Evolutionary conservation across 2,329 filamentous ascomycete species (phyloP).

Genomic region (Fusarium sp.): DNA sequence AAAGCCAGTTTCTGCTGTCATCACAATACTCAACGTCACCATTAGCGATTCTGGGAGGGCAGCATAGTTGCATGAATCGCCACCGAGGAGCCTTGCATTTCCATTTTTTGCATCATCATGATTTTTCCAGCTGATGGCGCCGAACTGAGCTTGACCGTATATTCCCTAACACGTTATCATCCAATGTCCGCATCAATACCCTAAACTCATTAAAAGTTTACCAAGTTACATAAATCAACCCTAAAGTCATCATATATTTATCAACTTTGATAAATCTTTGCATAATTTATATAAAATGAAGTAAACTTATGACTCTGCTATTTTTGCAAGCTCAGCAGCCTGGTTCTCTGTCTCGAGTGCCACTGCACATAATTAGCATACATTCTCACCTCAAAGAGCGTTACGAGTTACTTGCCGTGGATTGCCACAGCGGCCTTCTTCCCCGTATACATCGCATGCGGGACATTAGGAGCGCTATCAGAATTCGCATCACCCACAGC

Average conservation of each 20-base stretch:
- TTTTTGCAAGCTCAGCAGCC: constrained; percentile 44
- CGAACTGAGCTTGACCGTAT: fast-evolving
- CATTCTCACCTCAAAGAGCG: not conserved
- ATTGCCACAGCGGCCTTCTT: constrained; percentile 66
- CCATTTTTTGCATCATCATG: not conserved
- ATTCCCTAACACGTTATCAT: not conserved
- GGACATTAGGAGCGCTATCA: constrained; percentile 68
- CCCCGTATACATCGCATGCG: constrained; percentile 67
- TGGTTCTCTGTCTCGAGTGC: constrained; percentile 54
- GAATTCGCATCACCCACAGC: constrained; percentile 69
- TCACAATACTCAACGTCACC: not conserved
- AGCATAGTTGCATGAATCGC: fast-evolving
- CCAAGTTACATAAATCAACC: too few species aligned
- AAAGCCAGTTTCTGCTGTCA: fast-evolving
- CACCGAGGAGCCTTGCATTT: too few species aligned
- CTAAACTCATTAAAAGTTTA: too few species aligned
- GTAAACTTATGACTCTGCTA: not conserved
- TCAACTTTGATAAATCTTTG: too few species aligned
- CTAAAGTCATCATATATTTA: too few species aligned
- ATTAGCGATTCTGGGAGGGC: fast-evolving
- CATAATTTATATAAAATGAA: not conserved
- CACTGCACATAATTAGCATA: constrained; percentile 41
- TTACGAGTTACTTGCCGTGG: constrained; percentile 56
- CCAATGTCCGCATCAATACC: fast-evolving
- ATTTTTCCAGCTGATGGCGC: not conserved